Evolutionary conservation across 208 protist species (phyloP).

Genomic region (Trypanosoma boissoni): DNA sequence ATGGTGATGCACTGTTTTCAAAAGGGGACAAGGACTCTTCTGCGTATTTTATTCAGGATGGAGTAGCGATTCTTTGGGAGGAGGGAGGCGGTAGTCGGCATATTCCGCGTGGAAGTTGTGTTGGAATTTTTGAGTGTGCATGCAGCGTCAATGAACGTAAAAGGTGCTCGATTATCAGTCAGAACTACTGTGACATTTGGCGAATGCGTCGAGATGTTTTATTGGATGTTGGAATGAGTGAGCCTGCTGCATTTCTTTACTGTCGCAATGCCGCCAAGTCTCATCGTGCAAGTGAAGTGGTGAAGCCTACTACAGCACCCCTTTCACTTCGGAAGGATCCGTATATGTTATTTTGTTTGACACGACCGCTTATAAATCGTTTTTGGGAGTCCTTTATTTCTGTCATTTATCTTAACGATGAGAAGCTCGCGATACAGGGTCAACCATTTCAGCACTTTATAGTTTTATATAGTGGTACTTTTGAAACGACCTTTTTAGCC

Average conservation of each 20-base stretch:
- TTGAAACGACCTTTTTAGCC: constrained; percentile 61
- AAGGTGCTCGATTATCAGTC: constrained; percentile 59
- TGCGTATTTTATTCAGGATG: constrained; percentile 85
- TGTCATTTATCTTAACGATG: constrained; percentile 71
- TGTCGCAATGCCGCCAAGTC: constrained; percentile 67
- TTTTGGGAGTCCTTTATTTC: constrained; percentile 64
- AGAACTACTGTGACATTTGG: constrained; percentile 90
- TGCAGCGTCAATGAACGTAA: constrained; percentile 84
- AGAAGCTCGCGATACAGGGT: constrained; percentile 69
- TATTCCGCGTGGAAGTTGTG: constrained; percentile 63
- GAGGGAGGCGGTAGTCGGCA: constrained; percentile 27
- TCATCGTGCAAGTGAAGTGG: constrained; percentile 53
- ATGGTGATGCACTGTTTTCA: constrained; percentile 68
- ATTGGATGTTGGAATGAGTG: constrained; percentile 82
- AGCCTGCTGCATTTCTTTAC: constrained; percentile 78
- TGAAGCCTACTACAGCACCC: constrained; percentile 30
- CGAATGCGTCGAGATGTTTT: constrained; percentile 63
- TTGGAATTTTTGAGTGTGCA: constrained; percentile 87
- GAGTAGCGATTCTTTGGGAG: constrained; percentile 53
- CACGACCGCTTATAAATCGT: constrained; percentile 29
- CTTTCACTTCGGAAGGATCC: constrained; percentile 54
- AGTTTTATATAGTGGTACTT: constrained; percentile 53
- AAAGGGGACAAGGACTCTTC: constrained; percentile 66
- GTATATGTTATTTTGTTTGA: constrained; percentile 70
- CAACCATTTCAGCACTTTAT: constrained; percentile 57